Conservation (phyloP, 2,329 filamentous ascomycete genomes). For the Knoxdaviesia proteae region DNA sequence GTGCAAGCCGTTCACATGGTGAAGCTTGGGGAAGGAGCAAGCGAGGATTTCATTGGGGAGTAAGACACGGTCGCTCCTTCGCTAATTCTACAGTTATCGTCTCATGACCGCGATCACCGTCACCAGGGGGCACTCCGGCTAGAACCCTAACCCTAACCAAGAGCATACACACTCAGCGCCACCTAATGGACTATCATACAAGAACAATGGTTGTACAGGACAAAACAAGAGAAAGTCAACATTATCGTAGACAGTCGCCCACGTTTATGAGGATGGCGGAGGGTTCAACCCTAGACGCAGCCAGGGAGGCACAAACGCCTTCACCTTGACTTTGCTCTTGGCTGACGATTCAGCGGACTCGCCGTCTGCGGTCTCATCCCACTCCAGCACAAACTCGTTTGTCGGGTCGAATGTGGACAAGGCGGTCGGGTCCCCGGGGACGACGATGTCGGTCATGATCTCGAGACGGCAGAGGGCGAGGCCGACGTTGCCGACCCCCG, state of each 20-base stretch:
- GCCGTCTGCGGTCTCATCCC: constrained; percentile 21
- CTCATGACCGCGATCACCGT: too few species aligned
- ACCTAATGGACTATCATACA: too few species aligned
- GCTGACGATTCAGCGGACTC: constrained; percentile 4
- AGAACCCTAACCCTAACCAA: too few species aligned
- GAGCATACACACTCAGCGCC: too few species aligned
- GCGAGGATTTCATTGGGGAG: too few species aligned
- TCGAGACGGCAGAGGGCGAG: constrained; percentile 73
- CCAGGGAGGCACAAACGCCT: constrained; percentile 76
- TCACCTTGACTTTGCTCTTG: constrained; percentile 29
- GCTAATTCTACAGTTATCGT: too few species aligned
- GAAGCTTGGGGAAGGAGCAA: too few species aligned
- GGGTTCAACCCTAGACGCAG: constrained; percentile 20
- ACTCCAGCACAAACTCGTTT: constrained; percentile 40
- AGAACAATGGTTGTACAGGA: too few species aligned
- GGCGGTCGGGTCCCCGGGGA: constrained; percentile 43
- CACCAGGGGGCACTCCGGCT: too few species aligned
- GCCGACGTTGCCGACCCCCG: constrained; percentile 65
- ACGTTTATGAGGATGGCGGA: neutral
- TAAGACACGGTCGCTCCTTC: too few species aligned
- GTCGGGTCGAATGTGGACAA: constrained; percentile 39
- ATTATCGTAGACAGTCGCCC: neutral
- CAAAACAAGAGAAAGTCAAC: too few species aligned
- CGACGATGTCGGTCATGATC: constrained; percentile 63
- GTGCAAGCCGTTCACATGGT: too few species aligned